Conservation (phyloP, 495 filamentous ascomycete species). For the Parachaetomium inaequale region DNA sequence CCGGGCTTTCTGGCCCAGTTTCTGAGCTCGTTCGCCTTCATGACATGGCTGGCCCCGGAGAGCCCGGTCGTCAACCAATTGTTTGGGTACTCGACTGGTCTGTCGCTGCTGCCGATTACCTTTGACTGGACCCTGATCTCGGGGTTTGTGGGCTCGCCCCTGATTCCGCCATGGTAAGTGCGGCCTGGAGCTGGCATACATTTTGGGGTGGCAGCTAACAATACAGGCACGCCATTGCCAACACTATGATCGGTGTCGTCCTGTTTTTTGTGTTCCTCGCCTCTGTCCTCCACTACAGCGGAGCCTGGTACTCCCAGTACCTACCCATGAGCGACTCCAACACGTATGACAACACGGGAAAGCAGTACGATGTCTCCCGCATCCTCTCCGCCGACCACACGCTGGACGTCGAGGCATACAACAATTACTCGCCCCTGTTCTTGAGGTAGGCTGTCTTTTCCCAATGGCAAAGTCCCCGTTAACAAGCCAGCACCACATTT, state of each 20-base stretch:
- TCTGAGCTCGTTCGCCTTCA: conserved; percentile 57
- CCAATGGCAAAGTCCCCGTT: conserved; percentile 5
- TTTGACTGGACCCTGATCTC: conserved; percentile 65
- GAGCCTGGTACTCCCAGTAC: conserved; percentile 60
- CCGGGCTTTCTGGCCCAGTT: conserved; percentile 57
- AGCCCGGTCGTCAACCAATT: conserved; percentile 67
- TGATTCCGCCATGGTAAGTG: conserved; percentile 56
- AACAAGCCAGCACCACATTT: conserved; percentile 51
- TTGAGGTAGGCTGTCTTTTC: conserved; percentile 40
- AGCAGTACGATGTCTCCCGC: conserved; percentile 51
- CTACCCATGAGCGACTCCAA: conserved; percentile 57
- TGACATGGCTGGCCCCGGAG: conserved; percentile 58
- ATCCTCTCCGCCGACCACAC: conserved; percentile 51
- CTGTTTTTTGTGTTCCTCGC: conserved; percentile 49
- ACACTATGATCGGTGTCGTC: conserved; percentile 60
- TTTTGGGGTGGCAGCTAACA: background rate
- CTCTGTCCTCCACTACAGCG: conserved; percentile 58
- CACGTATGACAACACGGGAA: conserved; percentile 62
- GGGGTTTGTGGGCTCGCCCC: conserved; percentile 54
- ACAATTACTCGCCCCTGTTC: conserved; percentile 60
- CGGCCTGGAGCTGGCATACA: too few species aligned
- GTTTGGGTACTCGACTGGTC: conserved; percentile 61
- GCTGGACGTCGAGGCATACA: conserved; percentile 52
- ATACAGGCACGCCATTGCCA: conserved; percentile 52
- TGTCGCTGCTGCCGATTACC: conserved; percentile 59